These are phyloP conservation scores for Verticillium klebahnii DNA, from an alignment of 2,329 filamentous ascomycete species.

Conservation along the genomic window DNA sequence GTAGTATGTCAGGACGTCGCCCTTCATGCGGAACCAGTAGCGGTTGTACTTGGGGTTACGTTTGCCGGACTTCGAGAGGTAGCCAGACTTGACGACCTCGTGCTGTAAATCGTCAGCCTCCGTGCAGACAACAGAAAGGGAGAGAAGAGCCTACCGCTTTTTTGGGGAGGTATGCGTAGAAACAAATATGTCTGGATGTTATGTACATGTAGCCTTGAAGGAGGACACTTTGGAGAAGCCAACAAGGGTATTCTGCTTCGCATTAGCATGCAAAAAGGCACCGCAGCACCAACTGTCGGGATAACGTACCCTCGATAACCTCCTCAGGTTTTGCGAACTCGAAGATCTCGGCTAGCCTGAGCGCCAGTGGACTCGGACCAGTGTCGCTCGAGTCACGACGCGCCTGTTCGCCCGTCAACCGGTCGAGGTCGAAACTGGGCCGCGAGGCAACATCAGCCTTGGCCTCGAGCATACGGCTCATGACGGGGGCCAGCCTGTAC, in stretches of 20 bases:
- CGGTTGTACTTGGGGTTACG: conserved; percentile 83
- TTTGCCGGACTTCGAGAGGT: conserved; percentile 81
- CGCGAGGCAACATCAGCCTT: conserved; percentile 57
- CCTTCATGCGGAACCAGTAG: conserved; percentile 91
- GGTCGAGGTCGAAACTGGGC: conserved; percentile 53
- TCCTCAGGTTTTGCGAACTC: conserved; percentile 77
- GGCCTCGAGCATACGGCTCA: conserved; percentile 74
- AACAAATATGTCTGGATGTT: conserved; percentile 88
- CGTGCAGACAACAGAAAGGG: conserved; percentile 3
- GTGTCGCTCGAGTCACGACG: conserved; percentile 13
- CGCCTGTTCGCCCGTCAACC: conserved; percentile 32
- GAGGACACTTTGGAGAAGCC: conserved; percentile 84
- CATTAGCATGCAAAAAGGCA: background rate
- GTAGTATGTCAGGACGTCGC: conserved; percentile 89
- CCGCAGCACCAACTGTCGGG: background rate
- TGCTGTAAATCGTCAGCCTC: conserved; percentile 38
- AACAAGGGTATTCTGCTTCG: conserved; percentile 78
- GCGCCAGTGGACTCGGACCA: conserved; percentile 58
- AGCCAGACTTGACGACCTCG: conserved; percentile 77
- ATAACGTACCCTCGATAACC: conserved; percentile 64
- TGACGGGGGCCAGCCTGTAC: conserved; percentile 60
- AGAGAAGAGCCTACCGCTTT: conserved; percentile 55
- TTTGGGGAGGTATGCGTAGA: conserved; percentile 95
- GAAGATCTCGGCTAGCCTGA: conserved; percentile 77
- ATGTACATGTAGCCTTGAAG: conserved; percentile 96